phyloP scores from a whole-genome alignment of 495 filamentous ascomycete species.

The Aspergillus panamensis region DNA sequence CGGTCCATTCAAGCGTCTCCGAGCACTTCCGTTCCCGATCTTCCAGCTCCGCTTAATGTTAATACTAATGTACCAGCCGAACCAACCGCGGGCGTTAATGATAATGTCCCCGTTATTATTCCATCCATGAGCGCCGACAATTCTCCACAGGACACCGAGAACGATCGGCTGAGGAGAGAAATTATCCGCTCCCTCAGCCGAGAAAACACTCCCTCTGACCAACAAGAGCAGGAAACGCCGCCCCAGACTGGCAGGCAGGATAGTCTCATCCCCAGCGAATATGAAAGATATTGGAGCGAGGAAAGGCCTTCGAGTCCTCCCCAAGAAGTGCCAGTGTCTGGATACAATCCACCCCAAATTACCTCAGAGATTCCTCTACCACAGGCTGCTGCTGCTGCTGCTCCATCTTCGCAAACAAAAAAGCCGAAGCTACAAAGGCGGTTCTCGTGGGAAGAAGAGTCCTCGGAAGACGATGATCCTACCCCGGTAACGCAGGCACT shows the following conservation, averaged over 20 bases:
- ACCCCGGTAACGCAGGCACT: conserved; percentile 7
- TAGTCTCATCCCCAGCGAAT: conserved; percentile 53
- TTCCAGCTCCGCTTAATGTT: conserved; percentile 39
- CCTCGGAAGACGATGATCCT: conserved; percentile 24
- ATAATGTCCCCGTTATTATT: conserved; percentile 44
- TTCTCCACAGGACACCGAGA: conserved; percentile 63
- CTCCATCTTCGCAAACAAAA: background rate
- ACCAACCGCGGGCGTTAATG: conserved; percentile 4
- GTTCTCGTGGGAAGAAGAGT: conserved; percentile 45
- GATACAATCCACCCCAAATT: conserved; percentile 20
- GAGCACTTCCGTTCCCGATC: conserved; percentile 38
- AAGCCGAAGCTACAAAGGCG: conserved; percentile 31
- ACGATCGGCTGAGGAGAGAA: conserved; percentile 72
- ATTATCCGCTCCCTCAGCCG: conserved; percentile 75
- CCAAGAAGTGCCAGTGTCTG: conserved; percentile 15
- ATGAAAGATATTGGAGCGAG: conserved; percentile 59
- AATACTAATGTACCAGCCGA: conserved; percentile 21
- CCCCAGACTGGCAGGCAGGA: conserved; percentile 36
- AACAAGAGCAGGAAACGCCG: conserved; percentile 26
- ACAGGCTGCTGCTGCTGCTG: conserved; percentile 9
- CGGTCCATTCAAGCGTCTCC: conserved; percentile 18
- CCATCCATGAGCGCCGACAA: conserved; percentile 55
- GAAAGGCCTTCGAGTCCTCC: conserved; percentile 16
- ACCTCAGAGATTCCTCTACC: conserved; percentile 22
- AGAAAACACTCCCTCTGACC: conserved; percentile 35